Evolutionary conservation across 2,329 filamentous ascomycete genomes (phyloP).

Genomic region (Trichophyton simii): DNA sequence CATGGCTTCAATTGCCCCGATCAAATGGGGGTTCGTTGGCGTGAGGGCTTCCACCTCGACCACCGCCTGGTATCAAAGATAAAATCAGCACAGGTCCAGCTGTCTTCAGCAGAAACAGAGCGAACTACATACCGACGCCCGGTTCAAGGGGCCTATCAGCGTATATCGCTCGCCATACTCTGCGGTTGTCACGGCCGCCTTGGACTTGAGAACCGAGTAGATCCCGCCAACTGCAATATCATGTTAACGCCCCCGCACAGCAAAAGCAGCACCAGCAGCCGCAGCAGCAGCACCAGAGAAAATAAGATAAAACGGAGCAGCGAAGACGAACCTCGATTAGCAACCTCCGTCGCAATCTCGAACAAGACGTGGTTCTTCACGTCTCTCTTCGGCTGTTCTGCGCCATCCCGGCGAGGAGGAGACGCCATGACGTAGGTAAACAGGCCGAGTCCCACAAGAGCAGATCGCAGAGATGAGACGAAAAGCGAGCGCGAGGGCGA

Average conservation of each 20-base stretch:
- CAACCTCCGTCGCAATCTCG: constrained; percentile 92
- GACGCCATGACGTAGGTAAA: constrained; percentile 11
- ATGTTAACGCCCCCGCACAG: constrained; percentile 7
- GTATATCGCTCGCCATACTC: constrained; percentile 98
- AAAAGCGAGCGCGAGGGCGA: background rate
- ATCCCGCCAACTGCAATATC: constrained; percentile 70
- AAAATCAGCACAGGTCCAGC: background rate
- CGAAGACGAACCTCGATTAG: constrained; percentile 61
- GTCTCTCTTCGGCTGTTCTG: constrained; percentile 44
- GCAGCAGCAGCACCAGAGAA: constrained; percentile 6
- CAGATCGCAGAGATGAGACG: background rate
- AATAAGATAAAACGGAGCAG: background rate
- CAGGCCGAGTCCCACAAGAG: background rate
- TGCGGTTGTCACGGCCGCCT: constrained; percentile 90
- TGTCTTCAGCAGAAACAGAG: background rate
- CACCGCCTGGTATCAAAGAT: constrained; percentile 54
- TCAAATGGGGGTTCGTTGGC: constrained; percentile 66
- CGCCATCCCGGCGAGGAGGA: constrained; percentile 43
- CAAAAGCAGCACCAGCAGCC: constrained; percentile 6
- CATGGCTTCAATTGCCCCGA: constrained; percentile 82
- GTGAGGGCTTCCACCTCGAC: constrained; percentile 93
- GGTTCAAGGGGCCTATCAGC: constrained; percentile 86
- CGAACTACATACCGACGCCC: constrained; percentile 53
- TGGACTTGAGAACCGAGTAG: constrained; percentile 98
- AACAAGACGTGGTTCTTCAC: constrained; percentile 94